A percentile compares a stretch with the other conserved stretches of the same genome.
These are phyloP conservation scores for Tetragonia tetragonoides DNA, from an alignment of 148 eudicot genomes.

Conservation along the genomic window DNA sequence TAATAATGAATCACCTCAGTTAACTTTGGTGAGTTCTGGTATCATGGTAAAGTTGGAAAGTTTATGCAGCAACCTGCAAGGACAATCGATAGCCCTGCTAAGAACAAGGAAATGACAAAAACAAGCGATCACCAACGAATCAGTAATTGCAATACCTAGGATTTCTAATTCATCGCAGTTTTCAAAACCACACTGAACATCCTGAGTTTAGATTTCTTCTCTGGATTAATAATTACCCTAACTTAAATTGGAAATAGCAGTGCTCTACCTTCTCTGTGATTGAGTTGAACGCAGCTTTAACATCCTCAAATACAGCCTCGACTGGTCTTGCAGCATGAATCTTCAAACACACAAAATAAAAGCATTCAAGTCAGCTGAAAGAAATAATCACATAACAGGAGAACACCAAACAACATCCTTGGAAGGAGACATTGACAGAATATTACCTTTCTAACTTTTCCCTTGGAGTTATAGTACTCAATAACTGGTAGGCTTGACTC, in stretches of 20 bases:
- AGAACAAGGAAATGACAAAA: not conserved
- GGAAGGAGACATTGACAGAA: not conserved
- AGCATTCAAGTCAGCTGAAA: constrained; percentile 11
- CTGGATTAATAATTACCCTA: not conserved
- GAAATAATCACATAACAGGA: not conserved
- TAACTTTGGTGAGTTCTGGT: not conserved
- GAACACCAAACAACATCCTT: too few species aligned
- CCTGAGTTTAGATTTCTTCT: not conserved
- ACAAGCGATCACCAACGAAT: not conserved
- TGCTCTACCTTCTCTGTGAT: constrained; percentile 46
- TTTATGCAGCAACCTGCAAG: constrained; percentile 19
- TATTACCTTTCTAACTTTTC: constrained; percentile 39
- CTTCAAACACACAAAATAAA: constrained; percentile 32
- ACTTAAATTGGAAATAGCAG: not conserved
- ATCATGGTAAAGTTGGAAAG: not conserved
- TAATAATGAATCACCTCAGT: constrained; percentile 9
- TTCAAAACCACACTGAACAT: not conserved
- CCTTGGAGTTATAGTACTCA: constrained; percentile 32
- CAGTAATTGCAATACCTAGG: not conserved
- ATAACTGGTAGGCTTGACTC: constrained; percentile 42
- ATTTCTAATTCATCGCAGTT: not conserved
- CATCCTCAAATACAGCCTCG: constrained; percentile 69
- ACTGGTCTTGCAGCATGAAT: constrained; percentile 67
- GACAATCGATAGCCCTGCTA: not conserved
- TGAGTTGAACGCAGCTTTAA: constrained; percentile 53